Evolutionary conservation across 2,329 filamentous ascomycete genomes (phyloP).

Genomic region (Alternaria triticina): DNA sequence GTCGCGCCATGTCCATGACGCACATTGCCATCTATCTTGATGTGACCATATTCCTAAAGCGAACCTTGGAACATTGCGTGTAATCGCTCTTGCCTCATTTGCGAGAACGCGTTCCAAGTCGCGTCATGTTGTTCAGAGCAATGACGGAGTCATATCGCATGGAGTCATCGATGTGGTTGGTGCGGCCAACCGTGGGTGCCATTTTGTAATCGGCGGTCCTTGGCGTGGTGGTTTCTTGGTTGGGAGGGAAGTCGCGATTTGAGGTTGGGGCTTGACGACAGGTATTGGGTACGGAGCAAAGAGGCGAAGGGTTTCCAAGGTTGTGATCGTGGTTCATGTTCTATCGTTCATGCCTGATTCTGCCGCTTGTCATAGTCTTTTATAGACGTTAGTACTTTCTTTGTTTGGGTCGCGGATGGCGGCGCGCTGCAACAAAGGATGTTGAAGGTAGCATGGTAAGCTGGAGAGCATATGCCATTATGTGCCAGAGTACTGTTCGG

Average conservation of each 20-base stretch:
- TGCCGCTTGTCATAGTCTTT: too few species aligned
- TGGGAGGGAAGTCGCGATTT: not conserved
- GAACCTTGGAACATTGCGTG: too few species aligned
- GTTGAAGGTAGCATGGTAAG: not conserved
- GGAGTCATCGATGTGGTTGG: not conserved
- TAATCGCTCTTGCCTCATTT: too few species aligned
- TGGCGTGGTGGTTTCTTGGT: not conserved
- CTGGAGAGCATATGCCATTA: not conserved
- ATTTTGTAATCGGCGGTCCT: not conserved
- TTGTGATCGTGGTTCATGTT: not conserved
- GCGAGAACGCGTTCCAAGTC: too few species aligned
- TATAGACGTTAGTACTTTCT: rapidly evolving
- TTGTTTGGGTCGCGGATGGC: not conserved
- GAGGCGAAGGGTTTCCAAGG: not conserved
- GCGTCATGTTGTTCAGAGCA: too few species aligned
- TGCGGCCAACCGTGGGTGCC: not conserved
- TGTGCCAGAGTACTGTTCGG: not conserved
- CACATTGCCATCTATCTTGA: not conserved
- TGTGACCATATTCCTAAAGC: not conserved
- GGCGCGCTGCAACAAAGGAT: not conserved
- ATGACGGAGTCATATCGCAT: not conserved
- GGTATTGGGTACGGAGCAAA: not conserved
- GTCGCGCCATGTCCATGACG: not conserved
- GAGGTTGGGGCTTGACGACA: not conserved
- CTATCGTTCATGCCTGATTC: too few species aligned